A percentile compares a stretch with the other conserved stretches of the same genome.
phyloP scores from a whole-genome alignment of 2,329 filamentous ascomycete species.

The Paramyrothecium sp. region DNA sequence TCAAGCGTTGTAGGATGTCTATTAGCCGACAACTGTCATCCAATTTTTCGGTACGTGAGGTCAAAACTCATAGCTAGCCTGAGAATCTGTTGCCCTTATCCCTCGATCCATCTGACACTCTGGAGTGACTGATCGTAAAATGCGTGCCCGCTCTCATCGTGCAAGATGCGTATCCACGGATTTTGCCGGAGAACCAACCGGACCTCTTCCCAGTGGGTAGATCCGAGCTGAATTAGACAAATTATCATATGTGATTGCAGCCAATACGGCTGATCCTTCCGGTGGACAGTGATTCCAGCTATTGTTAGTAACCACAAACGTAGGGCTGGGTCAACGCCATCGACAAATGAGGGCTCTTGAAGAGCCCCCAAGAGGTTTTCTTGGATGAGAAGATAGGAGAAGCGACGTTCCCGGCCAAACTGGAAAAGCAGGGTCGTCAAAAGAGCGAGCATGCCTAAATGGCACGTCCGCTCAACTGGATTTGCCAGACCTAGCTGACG shows the following conservation, averaged over 20 bases:
- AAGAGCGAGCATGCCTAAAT: not conserved
- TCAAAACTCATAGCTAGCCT: too few species aligned
- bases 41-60: too few species aligned
- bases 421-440: not conserved
- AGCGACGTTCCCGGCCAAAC: not conserved
- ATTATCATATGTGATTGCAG: not conserved
- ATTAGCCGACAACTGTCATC: too few species aligned
- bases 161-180: not conserved
- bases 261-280: not conserved
- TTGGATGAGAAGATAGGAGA: not conserved
- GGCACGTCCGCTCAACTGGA: not conserved
- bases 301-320: conserved; percentile 8
- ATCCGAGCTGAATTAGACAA: not conserved
- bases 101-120: too few species aligned
- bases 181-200: not conserved
- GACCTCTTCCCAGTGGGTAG: not conserved
- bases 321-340: not conserved
- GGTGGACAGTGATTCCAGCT: not conserved
- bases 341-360: not conserved
- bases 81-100: too few species aligned
- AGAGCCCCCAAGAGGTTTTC: not conserved
- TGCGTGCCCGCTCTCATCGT: not conserved
- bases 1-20: too few species aligned
- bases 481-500: not conserved
- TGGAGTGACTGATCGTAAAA: not conserved